Evolutionary conservation across 805 yeast genomes (phyloP).

Genomic region (Candida manassasensis): DNA sequence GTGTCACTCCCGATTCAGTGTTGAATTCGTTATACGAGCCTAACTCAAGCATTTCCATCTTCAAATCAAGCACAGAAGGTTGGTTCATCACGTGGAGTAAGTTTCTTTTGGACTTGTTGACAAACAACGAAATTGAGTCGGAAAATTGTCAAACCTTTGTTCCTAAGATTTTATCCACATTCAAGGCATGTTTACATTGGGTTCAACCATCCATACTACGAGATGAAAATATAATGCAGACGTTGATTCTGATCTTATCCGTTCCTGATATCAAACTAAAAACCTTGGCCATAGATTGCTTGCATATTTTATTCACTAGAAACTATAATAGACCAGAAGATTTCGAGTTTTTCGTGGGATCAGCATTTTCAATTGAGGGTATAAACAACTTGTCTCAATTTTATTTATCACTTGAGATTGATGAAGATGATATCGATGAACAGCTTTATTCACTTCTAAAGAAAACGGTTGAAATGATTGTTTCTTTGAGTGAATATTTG

Average conservation of each 20-base stretch:
- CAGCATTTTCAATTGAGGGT: slow-evolving; percentile 72
- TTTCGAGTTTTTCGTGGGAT: slow-evolving; percentile 72
- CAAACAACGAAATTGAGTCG: slow-evolving; percentile 23
- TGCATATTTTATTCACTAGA: slow-evolving; percentile 84
- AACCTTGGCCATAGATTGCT: slow-evolving; percentile 82
- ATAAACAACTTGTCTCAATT: slow-evolving; percentile 62
- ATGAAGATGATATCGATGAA: slow-evolving; percentile 74
- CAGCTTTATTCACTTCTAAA: slow-evolving; percentile 75
- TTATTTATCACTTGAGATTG: slow-evolving; percentile 54
- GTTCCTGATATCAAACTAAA: slow-evolving; percentile 63
- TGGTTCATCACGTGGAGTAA: slow-evolving; percentile 78
- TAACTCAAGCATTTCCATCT: slow-evolving; percentile 55
- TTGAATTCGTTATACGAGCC: slow-evolving; percentile 60
- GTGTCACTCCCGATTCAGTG: slow-evolving; percentile 67
- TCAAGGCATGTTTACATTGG: slow-evolving; percentile 92
- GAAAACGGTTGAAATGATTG: slow-evolving; percentile 90
- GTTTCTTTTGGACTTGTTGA: slow-evolving; percentile 30
- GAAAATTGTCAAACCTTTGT: slow-evolving; percentile 41
- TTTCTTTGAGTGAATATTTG: slow-evolving; percentile 76
- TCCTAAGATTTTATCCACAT: slow-evolving; percentile 67
- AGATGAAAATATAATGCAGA: slow-evolving; percentile 57
- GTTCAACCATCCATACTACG: slow-evolving; percentile 72
- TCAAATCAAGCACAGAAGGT: slow-evolving; percentile 72
- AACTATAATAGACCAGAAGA: slow-evolving; percentile 62
- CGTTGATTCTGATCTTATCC: slow-evolving; percentile 56